phyloP scores from a whole-genome alignment of 495 filamentous ascomycete genomes.

The Lineolata rhizophorae region DNA sequence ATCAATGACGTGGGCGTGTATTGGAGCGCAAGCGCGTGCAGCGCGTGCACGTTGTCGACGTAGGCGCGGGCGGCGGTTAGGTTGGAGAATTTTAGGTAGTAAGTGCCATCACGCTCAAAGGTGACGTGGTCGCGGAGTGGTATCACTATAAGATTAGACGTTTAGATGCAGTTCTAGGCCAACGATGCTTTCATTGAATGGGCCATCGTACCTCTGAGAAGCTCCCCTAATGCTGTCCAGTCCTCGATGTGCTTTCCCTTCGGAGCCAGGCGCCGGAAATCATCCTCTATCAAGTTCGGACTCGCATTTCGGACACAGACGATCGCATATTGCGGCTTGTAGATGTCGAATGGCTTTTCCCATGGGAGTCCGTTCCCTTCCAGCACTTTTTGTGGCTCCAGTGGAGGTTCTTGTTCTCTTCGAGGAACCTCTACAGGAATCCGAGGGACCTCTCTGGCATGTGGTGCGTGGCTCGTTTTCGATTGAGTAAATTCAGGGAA shows the following conservation, averaged over 20 bases:
- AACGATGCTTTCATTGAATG: neutral
- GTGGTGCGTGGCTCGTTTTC: too few relatives aligned
- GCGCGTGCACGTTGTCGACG: neutral
- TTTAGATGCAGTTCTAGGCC: neutral
- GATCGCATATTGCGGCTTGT: neutral
- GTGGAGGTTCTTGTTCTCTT: too few relatives aligned
- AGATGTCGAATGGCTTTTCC: too few relatives aligned
- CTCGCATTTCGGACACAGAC: neutral
- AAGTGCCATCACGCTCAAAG: neutral
- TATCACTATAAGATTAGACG: neutral
- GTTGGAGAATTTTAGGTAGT: neutral
- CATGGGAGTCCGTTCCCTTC: too few relatives aligned
- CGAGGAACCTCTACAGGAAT: too few relatives aligned
- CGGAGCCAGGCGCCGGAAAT: neutral
- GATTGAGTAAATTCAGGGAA: too few relatives aligned
- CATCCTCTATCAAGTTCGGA: neutral
- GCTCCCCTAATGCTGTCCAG: neutral
- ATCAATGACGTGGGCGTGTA: neutral
- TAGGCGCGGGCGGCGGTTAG: neutral
- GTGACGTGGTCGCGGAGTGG: neutral
- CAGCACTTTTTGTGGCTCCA: too few relatives aligned
- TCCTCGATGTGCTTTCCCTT: constrained; percentile 1
- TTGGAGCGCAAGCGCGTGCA: neutral
- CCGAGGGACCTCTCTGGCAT: too few relatives aligned
- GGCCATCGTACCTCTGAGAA: neutral